phyloP scores from a whole-genome alignment of 2,329 filamentous ascomycete species.

The Xylariaceae sp. region DNA sequence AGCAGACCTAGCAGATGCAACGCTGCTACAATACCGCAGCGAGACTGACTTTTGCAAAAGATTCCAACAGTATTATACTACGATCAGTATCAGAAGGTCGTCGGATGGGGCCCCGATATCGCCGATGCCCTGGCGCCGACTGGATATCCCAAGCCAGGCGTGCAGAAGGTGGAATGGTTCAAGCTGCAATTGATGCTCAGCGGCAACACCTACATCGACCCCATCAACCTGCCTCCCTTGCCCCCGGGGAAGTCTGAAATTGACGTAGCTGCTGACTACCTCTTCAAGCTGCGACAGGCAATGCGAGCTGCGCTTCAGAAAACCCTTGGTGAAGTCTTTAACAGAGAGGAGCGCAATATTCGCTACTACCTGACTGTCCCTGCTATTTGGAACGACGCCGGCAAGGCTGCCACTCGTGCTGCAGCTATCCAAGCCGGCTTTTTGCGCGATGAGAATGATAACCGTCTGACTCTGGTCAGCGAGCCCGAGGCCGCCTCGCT shows the following conservation, averaged over 20 bases:
- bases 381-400: constrained; percentile 98
- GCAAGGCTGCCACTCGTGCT: constrained; percentile 92
- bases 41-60: constrained; percentile 42
- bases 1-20: not conserved
- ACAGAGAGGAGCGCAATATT: constrained; percentile 96
- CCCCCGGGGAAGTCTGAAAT: constrained; percentile 98
- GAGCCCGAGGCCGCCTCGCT: constrained; percentile 96
- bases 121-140: constrained; percentile 94
- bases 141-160: constrained; percentile 93
- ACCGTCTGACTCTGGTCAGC: constrained; percentile 87
- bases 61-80: constrained; percentile 99
- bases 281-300: constrained; percentile 95
- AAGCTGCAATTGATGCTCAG: constrained; percentile 98
- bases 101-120: constrained; percentile 99
- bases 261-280: constrained; percentile 97
- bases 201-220: constrained; percentile 98
- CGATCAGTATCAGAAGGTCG: constrained; percentile 98
- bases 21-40: not conserved
- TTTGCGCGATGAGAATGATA: constrained; percentile 95
- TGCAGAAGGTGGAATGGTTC: constrained; percentile 99
- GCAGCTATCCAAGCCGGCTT: constrained; percentile 97
- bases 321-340: constrained; percentile 95
- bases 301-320: constrained; percentile 96
- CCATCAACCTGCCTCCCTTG: constrained; percentile 95
- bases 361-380: constrained; percentile 98